Base-by-base conservation (phyloP, 2,329 filamentous ascomycete genomes). In the Neofusicoccum parvum region DNA sequence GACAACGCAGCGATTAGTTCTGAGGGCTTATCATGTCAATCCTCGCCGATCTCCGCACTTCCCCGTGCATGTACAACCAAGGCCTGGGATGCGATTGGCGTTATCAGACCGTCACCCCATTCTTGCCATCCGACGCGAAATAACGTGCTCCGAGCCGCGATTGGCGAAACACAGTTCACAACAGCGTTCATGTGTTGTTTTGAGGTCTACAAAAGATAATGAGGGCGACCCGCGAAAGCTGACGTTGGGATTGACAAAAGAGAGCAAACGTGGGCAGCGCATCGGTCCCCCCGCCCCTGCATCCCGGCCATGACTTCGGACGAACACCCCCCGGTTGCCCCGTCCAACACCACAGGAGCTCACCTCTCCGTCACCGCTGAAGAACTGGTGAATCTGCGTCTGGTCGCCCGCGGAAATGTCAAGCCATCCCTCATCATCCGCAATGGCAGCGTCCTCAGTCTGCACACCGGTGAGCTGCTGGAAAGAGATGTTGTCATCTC, bases 41-140 rank as follows among this genome's bases (percentile, higher is more conserved):
- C 32, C 9, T 15, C 34, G 32, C 49, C 15, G 27, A 6, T 34
- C 49, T 51, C 49, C 23, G 27, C 49, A 36, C n/a, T 27, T 51
- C 23, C 49, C 49, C 49, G 9, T 27, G 49, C 49, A 51, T 34
- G 27, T 15, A 5, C 10, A 6, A 27, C 15, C 3, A 53, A 15
- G 34, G 34, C n/a, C 7, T 20, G 50, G 34, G 14, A 15, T 39
- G 50, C 32, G 50, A 53, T 23, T 17, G 32, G 15, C 50, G 50
- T 53, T 53, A 53, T 53, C 50, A 39, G 50, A n/a, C 6, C 3
- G 50, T 9, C 34, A 53, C 50, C 50, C 50, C 50, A 53, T 53
- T 53, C 50, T 53, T 53, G 50, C 20, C n/a, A 17, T 17, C 3
- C 37, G 32, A 11, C 32, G 34, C 6, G 32, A 37, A 53, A 53